Conservation (phyloP, 2,329 filamentous ascomycete genomes). For the Knufia fluminis region DNA sequence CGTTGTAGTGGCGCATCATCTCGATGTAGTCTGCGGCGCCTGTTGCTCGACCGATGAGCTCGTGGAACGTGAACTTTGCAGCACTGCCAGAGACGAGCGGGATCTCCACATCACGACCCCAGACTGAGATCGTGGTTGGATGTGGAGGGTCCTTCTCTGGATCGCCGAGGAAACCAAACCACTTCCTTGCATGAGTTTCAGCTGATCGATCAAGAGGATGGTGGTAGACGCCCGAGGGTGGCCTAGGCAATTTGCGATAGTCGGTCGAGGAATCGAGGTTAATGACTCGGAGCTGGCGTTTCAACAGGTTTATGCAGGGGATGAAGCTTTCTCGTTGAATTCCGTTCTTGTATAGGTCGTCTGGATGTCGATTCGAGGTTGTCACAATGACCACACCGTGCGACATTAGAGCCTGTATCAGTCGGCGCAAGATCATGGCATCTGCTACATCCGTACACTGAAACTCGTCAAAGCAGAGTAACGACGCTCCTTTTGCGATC, state of each 20-base stretch:
- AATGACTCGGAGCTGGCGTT: conserved; percentile 73
- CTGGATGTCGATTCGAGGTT: conserved; percentile 91
- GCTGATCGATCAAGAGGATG: conserved; percentile 73
- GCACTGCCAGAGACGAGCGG: conserved; percentile 79
- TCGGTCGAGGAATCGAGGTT: conserved; percentile 93
- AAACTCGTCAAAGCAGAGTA: conserved; percentile 97
- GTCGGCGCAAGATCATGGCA: conserved; percentile 85
- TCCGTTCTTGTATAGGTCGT: conserved; percentile 95
- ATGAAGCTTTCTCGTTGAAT: conserved; percentile 94
- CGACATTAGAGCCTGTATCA: conserved; percentile 85
- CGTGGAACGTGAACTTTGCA: conserved; percentile 85
- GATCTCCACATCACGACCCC: conserved; percentile 83
- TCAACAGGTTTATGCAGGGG: conserved; percentile 86
- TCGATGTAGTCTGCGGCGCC: conserved; percentile 94
- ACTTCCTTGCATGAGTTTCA: conserved; percentile 74
- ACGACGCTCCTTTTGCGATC: conserved; percentile 73
- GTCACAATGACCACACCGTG: conserved; percentile 95
- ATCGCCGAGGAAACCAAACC: conserved; percentile 92
- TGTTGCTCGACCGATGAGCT: conserved; percentile 79
- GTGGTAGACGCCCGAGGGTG: conserved; percentile 89
- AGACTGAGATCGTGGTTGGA: conserved; percentile 70
- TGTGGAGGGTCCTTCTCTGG: conserved; percentile 66
- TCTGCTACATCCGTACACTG: conserved; percentile 97
- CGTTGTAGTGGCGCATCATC: conserved; percentile 77
- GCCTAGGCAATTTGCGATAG: conserved; percentile 92